These are phyloP conservation scores for Crucibulum laeve DNA, from an alignment of 768 basidiomycete genomes.

Conservation along the genomic window DNA sequence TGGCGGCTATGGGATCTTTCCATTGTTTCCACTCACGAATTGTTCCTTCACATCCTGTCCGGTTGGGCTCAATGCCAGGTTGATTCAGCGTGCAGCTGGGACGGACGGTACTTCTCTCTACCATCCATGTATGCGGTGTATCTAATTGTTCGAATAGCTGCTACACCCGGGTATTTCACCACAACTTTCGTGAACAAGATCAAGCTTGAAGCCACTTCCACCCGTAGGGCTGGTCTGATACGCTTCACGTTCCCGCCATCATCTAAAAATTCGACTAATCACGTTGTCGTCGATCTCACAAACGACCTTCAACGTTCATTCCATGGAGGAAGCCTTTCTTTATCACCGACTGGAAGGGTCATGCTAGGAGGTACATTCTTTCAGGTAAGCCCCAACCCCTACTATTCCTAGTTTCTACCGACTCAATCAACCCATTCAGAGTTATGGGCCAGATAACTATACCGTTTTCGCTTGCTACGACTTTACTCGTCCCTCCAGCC, in stretches of 20 bases:
- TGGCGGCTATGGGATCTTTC: constrained; percentile 49
- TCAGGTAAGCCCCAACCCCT: constrained; percentile 23
- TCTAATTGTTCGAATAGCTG: constrained; percentile 21
- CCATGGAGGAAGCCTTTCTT: constrained; percentile 34
- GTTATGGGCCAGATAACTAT: constrained; percentile 45
- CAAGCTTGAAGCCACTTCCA: constrained; percentile 54
- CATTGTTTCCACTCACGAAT: constrained; percentile 39
- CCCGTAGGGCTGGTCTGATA: constrained; percentile 54
- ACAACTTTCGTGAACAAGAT: constrained; percentile 42
- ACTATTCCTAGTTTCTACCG: neutral
- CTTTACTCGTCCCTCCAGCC: constrained; percentile 24
- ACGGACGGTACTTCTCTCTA: constrained; percentile 28
- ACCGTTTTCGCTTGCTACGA: constrained; percentile 47
- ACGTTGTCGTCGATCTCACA: constrained; percentile 43
- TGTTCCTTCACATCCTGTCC: constrained; percentile 39
- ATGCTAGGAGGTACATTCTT: constrained; percentile 38
- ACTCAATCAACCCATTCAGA: constrained; percentile 19
- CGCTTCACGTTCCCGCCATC: constrained; percentile 48
- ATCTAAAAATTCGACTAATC: constrained; percentile 34
- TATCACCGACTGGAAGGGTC: constrained; percentile 29
- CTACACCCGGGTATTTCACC: constrained; percentile 45
- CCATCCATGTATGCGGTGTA: neutral
- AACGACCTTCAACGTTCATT: constrained; percentile 45
- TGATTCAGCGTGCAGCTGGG: constrained; percentile 34
- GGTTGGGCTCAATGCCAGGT: constrained; percentile 34